Conservation (phyloP, 495 filamentous ascomycete genomes). For the Xylaria cubensis region DNA sequence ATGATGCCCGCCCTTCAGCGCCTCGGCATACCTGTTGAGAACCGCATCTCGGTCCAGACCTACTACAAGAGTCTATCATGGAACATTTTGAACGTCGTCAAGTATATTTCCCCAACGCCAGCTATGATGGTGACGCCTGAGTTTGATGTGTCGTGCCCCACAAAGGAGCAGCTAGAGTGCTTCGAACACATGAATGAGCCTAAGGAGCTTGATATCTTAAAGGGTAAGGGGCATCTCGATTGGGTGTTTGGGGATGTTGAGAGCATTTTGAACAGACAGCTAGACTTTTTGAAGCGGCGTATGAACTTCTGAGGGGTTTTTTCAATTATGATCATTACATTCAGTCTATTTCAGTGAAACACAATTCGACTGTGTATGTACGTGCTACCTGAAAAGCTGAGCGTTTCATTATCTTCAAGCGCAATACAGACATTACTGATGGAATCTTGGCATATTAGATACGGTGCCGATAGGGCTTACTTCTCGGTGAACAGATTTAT, state of each 20-base stretch:
- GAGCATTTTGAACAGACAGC: neutral
- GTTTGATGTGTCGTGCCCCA: neutral
- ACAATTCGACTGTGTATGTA: neutral
- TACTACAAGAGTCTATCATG: neutral
- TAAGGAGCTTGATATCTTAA: neutral
- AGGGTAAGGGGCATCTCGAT: neutral
- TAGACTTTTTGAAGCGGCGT: slow-evolving; percentile 27
- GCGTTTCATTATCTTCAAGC: too few species aligned
- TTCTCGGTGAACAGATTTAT: too few species aligned
- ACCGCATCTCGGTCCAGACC: slow-evolving; percentile 2
- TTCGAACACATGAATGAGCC: neutral
- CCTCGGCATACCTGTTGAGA: neutral
- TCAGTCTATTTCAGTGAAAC: neutral
- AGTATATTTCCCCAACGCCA: slow-evolving; percentile 5
- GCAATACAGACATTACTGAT: too few species aligned
- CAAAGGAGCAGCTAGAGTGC: neutral
- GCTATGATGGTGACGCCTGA: slow-evolving; percentile 10
- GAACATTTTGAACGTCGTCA: slow-evolving; percentile 11
- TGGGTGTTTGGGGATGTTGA: slow-evolving; percentile 13
- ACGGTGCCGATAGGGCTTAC: too few species aligned
- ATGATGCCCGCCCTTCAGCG: neutral
- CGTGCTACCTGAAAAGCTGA: neutral
- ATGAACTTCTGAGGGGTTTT: neutral
- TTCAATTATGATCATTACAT: neutral
- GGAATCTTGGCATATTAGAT: too few species aligned